A percentile compares a stretch with the other conserved stretches of the same genome.
phyloP scores from a whole-genome alignment of 1,284 basidiomycete genomes.

The Fomitiporia mediterranea region DNA sequence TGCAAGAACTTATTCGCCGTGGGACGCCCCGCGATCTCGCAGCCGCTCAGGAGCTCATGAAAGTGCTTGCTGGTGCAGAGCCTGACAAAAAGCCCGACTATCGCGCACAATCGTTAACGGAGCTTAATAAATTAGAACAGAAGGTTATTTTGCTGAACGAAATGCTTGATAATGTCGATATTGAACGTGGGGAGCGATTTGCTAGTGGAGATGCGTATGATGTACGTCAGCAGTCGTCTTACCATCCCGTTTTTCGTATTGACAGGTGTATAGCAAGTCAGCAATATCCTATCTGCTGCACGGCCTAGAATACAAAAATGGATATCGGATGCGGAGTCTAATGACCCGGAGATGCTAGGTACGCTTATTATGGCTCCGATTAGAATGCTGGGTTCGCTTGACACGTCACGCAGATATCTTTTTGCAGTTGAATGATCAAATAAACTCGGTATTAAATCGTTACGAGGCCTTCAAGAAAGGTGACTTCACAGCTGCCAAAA shows the following conservation, averaged over 20 bases:
- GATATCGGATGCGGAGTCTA: conserved; percentile 88
- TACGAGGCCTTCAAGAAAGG: conserved; percentile 92
- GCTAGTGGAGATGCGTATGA: conserved; percentile 93
- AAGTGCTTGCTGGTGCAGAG: conserved; percentile 90
- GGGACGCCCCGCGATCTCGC: conserved; percentile 95
- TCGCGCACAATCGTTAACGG: conserved; percentile 80
- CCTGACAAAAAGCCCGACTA: conserved; percentile 94
- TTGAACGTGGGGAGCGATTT: conserved; percentile 62
- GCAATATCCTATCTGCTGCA: conserved; percentile 75
- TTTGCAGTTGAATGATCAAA: conserved; percentile 95
- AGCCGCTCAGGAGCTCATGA: conserved; percentile 98
- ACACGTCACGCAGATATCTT: conserved; percentile 64
- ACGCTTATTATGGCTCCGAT: conserved; percentile 23
- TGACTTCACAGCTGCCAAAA: conserved; percentile 65
- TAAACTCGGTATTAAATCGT: conserved; percentile 87
- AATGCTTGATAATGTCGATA: conserved; percentile 92
- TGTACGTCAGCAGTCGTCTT: conserved; percentile 39
- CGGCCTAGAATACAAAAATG: conserved; percentile 96
- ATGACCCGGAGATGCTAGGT: conserved; percentile 87
- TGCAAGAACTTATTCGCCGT: conserved; percentile 95
- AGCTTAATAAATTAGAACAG: conserved; percentile 92
- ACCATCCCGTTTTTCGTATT: conserved; percentile 5
- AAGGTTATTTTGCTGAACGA: conserved; percentile 94
- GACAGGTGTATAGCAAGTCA: conserved; percentile 69
- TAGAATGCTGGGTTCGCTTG: not conserved